Base-by-base conservation (phyloP, 768 basidiomycete genomes). In the Suillus sp. region DNA sequence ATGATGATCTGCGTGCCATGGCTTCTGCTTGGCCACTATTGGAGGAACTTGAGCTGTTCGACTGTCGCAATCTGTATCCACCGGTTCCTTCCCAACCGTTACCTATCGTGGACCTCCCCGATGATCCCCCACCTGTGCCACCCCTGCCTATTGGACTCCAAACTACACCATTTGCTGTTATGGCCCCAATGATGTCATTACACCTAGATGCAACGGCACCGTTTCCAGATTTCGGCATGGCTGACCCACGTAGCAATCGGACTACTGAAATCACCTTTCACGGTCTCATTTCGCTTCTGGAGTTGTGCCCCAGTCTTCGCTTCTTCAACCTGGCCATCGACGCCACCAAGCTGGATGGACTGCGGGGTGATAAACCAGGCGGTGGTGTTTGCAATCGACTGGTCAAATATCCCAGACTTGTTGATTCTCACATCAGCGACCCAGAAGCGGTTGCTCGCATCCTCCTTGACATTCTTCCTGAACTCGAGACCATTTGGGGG, bases 11-110 rank as follows among this genome's bases (percentile, higher is more conserved):
- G 25, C 16, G 54, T 18, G n/a, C 20, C 13, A 35, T 59, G 16
- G 61, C 59, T n/a, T 30, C 53, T 30, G 57, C 60, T 60, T 61
- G 58, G 60, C 60, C 61, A 32, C 34, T 60, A n/a, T 16, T 62
- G 16, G 61, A 62, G 53, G 37, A 35, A 11, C 35, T 62, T 16
- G 61, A 62, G 16, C 16, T 62, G 5, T 22, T 34, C 11, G 56
- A 40, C 16, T 27, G 30, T 32, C 51, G 30, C 30, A 53, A 32
- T 20, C 18, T 32, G 20, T 53, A 53, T 20, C 27, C 30, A 0
- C 18, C 4, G 2, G 20, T 32, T 53, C 30, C 51, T 20, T 6
- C 51, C 18, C 51, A 32, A 11, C 30, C 27, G 10, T 5, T 32
- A 10, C 18, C 51, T 53, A 11, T 20, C 3, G 3, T 20, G 30